Percentiles rank a stretch among this genome's conserved stretches.
These are phyloP conservation scores for Cryptococcus maquisensis DNA, from an alignment of 1,284 basidiomycete genomes.

Conservation along the genomic window DNA sequence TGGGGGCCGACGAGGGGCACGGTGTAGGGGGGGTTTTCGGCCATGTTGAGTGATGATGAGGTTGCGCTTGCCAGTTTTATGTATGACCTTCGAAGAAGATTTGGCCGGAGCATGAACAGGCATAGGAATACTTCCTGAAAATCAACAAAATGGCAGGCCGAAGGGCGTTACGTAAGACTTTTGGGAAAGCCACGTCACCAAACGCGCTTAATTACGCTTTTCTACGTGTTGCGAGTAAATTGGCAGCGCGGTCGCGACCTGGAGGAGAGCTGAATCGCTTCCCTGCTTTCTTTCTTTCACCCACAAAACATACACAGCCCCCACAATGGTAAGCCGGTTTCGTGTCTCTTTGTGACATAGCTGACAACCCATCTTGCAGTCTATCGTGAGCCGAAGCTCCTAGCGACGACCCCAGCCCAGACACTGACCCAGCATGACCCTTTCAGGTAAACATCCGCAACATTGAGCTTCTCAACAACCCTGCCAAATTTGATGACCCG, in stretches of 20 bases:
- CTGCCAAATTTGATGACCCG: conserved; percentile 81
- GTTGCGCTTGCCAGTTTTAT: neutral
- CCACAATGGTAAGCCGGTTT: conserved; percentile 6
- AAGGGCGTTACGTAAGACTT: neutral
- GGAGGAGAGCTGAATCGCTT: neutral
- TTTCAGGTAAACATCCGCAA: conserved; percentile 50
- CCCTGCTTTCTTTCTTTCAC: neutral
- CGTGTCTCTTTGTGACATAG: neutral
- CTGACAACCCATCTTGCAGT: conserved; percentile 22
- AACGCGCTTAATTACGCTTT: neutral
- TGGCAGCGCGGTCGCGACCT: neutral
- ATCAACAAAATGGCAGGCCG: neutral
- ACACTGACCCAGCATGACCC: neutral
- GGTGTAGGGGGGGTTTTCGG: conserved; percentile 23
- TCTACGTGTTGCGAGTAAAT: neutral
- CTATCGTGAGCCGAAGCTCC: conserved; percentile 36
- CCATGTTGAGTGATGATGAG: neutral
- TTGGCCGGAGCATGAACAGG: neutral
- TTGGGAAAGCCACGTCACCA: neutral
- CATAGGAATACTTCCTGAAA: neutral
- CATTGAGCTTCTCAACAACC: conserved; percentile 81
- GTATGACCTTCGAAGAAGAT: too few relatives aligned
- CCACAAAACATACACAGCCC: neutral
- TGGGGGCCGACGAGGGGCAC: conserved; percentile 46
- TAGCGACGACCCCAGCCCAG: neutral